A percentile compares a stretch with the other conserved stretches of the same genome.
Evolutionary conservation across 768 basidiomycete genomes (phyloP).

Genomic region (Naganishia antarctica): DNA sequence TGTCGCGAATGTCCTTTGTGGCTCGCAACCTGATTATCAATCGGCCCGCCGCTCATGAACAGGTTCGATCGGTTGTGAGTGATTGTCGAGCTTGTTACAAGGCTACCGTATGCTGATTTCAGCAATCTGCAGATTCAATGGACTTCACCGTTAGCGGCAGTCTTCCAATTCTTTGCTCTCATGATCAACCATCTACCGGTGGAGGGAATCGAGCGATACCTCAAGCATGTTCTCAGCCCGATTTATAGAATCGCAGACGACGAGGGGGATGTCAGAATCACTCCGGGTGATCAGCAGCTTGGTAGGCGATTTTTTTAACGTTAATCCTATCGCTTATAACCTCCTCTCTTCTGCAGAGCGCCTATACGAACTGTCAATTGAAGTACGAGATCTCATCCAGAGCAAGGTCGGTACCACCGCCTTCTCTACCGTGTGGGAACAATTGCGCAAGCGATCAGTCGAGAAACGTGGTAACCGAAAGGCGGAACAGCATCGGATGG

Average conservation of each 20-base stretch:
- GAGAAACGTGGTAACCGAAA: constrained; percentile 68
- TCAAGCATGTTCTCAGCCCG: constrained; percentile 79
- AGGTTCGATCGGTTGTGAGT: not conserved
- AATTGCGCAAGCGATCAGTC: constrained; percentile 67
- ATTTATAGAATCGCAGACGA: constrained; percentile 83
- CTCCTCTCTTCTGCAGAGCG: constrained; percentile 58
- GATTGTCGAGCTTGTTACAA: not conserved
- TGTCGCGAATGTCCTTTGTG: constrained; percentile 88
- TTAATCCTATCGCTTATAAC: not conserved
- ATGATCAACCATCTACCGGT: constrained; percentile 70
- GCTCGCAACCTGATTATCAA: constrained; percentile 50
- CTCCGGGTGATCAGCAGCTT: constrained; percentile 31
- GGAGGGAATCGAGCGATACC: constrained; percentile 58
- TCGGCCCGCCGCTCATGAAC: constrained; percentile 32
- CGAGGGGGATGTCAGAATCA: constrained; percentile 51
- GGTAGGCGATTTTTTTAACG: constrained; percentile 29
- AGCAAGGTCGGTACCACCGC: constrained; percentile 77
- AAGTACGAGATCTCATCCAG: constrained; percentile 83
- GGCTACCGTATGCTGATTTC: constrained; percentile 1
- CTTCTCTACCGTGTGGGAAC: constrained; percentile 73
- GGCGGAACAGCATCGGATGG: constrained; percentile 57
- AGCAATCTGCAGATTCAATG: constrained; percentile 62
- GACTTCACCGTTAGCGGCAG: constrained; percentile 71
- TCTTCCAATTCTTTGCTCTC: constrained; percentile 89
- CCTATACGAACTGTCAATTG: constrained; percentile 69